These are phyloP conservation scores for Coemansia sp. DNA, from an alignment of 192 early-diverging fungal genomes.

Conservation along the genomic window DNA sequence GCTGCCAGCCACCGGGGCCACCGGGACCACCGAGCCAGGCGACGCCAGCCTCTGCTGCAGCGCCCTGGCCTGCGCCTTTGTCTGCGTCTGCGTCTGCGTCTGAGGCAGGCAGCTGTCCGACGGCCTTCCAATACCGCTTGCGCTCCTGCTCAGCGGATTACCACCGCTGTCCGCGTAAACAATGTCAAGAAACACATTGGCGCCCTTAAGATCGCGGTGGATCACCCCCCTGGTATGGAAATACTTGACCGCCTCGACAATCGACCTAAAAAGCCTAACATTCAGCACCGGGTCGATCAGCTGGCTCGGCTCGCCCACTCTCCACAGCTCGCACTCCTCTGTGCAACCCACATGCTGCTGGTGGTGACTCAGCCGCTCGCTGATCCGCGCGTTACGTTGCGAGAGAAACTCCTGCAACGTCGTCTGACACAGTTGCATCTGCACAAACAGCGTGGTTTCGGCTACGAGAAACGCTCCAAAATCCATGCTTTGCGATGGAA, in stretches of 20 bases:
- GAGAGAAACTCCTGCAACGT: conserved; percentile 68
- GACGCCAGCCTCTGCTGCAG: conserved; percentile 16
- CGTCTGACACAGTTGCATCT: conserved; percentile 91
- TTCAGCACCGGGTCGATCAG: conserved; percentile 60
- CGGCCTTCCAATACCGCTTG: conserved; percentile 32
- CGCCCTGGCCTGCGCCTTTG: conserved; percentile 1
- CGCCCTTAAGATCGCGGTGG: conserved; percentile 88
- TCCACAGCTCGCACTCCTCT: conserved; percentile 24
- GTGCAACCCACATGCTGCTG: conserved; percentile 16
- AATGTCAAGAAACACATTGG: conserved; percentile 75
- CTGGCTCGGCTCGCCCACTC: conserved; percentile 17
- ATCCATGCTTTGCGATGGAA: conserved; percentile 19
- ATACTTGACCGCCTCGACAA: conserved; percentile 74
- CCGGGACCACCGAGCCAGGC: conserved; percentile 64
- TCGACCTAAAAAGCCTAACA: conserved; percentile 66
- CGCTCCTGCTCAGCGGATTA: conserved; percentile 32
- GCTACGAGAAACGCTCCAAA: conserved; percentile 11
- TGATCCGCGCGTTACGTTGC: conserved; percentile 63
- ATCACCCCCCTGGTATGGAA: conserved; percentile 58
- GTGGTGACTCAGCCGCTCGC: conserved; percentile 12
- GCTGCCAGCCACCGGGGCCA: conserved; percentile 61
- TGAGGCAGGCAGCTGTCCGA: conserved; percentile 44
- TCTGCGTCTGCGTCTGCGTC: background rate
- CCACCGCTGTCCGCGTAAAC: conserved; percentile 37
- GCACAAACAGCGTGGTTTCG: conserved; percentile 68